phyloP scores from a whole-genome alignment of 2,329 filamentous ascomycete genomes.

The Cytospora schulzeri region DNA sequence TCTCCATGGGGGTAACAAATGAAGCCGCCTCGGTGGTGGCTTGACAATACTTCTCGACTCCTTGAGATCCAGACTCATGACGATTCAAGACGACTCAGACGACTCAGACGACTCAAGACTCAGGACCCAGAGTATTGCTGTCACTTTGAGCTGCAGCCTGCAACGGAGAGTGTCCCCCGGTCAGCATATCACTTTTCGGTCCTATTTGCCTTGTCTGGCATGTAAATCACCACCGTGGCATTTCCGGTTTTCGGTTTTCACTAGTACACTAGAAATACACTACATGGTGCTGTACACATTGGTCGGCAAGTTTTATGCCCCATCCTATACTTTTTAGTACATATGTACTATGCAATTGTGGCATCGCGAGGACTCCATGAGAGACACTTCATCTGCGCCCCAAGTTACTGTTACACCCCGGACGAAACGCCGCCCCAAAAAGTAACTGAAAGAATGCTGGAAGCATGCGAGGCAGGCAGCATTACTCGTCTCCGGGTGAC shows the following conservation, averaged over 20 bases:
- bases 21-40: no score
- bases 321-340: background rate
- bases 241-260: background rate
- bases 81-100: no score
- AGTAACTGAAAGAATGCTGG: background rate
- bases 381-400: conserved; percentile 13
- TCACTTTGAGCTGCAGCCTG: background rate
- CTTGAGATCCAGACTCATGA: no score
- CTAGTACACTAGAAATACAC: no score
- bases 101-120: background rate
- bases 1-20: no score
- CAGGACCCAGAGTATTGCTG: background rate
- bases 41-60: no score
- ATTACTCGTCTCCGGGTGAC: background rate
- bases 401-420: conserved; percentile 25
- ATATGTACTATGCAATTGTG: background rate
- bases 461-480: background rate
- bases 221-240: conserved; percentile 7
- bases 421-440: background rate
- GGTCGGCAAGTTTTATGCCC: background rate
- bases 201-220: conserved; percentile 21
- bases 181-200: conserved; percentile 13
- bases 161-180: conserved; percentile 4
- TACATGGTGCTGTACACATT: background rate
- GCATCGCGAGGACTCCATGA: conserved; percentile 21